phyloP scores from a whole-genome alignment of 2,329 filamentous ascomycete genomes.

The Gyromitra esculenta region DNA sequence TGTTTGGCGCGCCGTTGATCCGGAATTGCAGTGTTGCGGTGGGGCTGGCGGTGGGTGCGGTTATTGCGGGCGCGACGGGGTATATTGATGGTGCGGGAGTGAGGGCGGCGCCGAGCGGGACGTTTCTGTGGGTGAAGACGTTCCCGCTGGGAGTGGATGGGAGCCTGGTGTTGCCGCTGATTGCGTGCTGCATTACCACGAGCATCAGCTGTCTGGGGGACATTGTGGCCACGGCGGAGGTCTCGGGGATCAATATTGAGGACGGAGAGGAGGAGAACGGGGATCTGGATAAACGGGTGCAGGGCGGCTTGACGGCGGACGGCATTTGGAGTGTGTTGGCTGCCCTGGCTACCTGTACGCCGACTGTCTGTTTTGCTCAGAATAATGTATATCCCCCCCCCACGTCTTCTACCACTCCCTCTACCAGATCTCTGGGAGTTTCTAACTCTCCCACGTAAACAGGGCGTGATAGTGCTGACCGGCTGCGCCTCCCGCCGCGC shows the following conservation, averaged over 20 bases:
- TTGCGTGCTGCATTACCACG: conserved; percentile 76
- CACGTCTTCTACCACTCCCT: too few species aligned
- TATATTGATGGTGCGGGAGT: conserved; percentile 82
- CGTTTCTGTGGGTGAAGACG: conserved; percentile 82
- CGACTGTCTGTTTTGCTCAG: conserved; percentile 82
- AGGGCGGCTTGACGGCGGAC: conserved; percentile 81
- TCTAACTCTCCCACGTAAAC: background rate
- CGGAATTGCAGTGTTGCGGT: conserved; percentile 80
- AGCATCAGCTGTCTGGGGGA: conserved; percentile 83
- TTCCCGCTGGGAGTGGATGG: conserved; percentile 78
- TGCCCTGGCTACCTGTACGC: conserved; percentile 79
- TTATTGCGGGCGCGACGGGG: conserved; percentile 78
- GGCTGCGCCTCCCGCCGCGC: conserved; percentile 82
- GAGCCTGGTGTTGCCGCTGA: conserved; percentile 75
- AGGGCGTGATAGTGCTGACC: conserved; percentile 80
- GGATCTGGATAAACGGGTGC: conserved; percentile 64
- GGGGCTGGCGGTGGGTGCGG: conserved; percentile 78
- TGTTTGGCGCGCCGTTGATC: conserved; percentile 85
- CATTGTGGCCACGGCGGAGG: conserved; percentile 82
- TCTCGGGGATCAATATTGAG: conserved; percentile 75
- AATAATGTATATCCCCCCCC: conserved; percentile 68
- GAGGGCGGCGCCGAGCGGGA: conserved; percentile 74
- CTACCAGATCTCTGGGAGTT: too few species aligned
- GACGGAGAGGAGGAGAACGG: conserved; percentile 74
- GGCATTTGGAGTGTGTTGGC: conserved; percentile 79